phyloP scores from a whole-genome alignment of 139 green algal genomes.

The Chlamydomonas sphaeroides region DNA sequence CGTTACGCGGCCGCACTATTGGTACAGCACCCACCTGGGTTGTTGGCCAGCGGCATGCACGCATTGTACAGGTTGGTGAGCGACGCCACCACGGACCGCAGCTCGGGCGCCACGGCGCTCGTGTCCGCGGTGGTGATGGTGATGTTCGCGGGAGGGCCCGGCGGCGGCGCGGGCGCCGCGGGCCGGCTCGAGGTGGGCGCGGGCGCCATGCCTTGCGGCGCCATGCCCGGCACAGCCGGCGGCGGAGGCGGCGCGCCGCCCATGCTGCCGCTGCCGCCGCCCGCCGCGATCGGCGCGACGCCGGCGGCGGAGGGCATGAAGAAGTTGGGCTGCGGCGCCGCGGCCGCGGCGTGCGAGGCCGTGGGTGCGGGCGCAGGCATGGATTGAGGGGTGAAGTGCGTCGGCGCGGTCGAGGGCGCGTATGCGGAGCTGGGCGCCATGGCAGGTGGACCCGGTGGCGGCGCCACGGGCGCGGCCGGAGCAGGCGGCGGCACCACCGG shows the following conservation, averaged over 20 bases:
- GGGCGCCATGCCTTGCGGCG: background rate
- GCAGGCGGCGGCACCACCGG: constrained; percentile 38
- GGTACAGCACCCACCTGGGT: constrained; percentile 66
- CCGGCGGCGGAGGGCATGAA: constrained; percentile 25
- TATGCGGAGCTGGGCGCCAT: too few species aligned
- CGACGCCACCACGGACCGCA: constrained; percentile 71
- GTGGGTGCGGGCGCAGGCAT: background rate
- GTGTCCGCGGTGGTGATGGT: constrained; percentile 76
- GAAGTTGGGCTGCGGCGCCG: constrained; percentile 19
- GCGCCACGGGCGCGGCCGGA: background rate
- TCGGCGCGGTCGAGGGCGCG: background rate
- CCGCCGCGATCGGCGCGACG: background rate
- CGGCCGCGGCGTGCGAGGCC: background rate
- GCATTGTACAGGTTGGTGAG: constrained; percentile 80
- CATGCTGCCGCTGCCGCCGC: background rate
- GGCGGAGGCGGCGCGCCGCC: constrained; percentile 1
- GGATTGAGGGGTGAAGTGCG: background rate
- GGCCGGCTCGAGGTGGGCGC: constrained; percentile 42
- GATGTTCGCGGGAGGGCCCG: constrained; percentile 81
- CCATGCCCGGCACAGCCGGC: background rate
- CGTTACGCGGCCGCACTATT: too few species aligned
- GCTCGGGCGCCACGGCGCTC: constrained; percentile 66
- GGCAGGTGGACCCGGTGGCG: constrained; percentile 5
- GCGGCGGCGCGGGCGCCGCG: constrained; percentile 57
- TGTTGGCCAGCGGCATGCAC: constrained; percentile 64